A percentile compares a stretch with the other conserved stretches of the same genome.
phyloP scores from a whole-genome alignment of 2,329 filamentous ascomycete genomes.

The Penicillium sp. region DNA sequence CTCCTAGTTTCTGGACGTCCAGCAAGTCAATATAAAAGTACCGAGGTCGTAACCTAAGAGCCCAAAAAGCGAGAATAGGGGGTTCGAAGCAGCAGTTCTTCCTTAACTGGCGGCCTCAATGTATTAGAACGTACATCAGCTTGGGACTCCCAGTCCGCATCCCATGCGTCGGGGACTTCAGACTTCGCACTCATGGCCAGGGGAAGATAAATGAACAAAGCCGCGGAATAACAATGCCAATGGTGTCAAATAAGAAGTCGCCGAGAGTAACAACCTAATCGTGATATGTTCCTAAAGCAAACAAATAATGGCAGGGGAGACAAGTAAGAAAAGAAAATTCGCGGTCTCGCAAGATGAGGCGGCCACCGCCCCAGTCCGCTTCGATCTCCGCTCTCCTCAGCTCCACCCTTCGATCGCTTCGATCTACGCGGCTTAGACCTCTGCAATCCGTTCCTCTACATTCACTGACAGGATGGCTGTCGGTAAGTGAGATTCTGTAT shows the following conservation, averaged over 20 bases:
- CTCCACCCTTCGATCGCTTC: background rate
- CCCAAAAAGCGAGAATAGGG: background rate
- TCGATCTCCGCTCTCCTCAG: conserved; percentile 19
- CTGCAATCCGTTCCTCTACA: background rate
- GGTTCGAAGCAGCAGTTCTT: background rate
- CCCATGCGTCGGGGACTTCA: conserved; percentile 78
- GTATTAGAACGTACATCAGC: conserved; percentile 62
- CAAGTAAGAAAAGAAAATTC: conserved; percentile 26
- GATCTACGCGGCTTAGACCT: conserved; percentile 3
- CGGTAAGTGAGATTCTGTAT: conserved; percentile 16
- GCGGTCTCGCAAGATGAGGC: conserved; percentile 10
- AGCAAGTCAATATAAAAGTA: conserved; percentile 7
- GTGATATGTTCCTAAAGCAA: conserved; percentile 18
- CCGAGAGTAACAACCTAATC: background rate
- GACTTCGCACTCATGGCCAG: conserved; percentile 49
- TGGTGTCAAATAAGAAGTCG: background rate
- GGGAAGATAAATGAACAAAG: conserved; percentile 1
- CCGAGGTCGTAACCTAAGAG: background rate
- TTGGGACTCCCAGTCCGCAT: conserved; percentile 83
- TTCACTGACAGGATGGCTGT: conserved; percentile 22
- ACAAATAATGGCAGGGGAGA: conserved; percentile 9
- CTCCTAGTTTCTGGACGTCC: conserved; percentile 41
- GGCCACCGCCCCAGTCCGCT: conserved; percentile 24
- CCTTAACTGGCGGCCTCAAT: no score
- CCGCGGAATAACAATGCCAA: background rate